phyloP scores from a whole-genome alignment of 2,329 filamentous ascomycete genomes.

The Trichoderma atroviride region DNA sequence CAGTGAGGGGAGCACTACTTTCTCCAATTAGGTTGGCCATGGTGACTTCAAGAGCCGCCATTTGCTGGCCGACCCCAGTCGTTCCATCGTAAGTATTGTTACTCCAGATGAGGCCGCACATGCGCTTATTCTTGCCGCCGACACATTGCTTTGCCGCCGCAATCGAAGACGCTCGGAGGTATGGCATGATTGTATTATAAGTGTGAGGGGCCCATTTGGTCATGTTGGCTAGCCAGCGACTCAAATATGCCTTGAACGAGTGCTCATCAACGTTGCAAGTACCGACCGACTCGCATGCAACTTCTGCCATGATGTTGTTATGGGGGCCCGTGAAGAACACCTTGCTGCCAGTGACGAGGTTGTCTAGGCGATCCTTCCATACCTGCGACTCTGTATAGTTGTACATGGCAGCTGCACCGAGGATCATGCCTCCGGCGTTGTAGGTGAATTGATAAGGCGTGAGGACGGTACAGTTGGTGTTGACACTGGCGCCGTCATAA shows the following conservation, averaged over 20 bases:
- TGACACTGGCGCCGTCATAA: constrained; percentile 63
- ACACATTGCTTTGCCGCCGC: constrained; percentile 61
- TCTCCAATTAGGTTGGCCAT: constrained; percentile 61
- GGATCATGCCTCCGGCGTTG: constrained; percentile 67
- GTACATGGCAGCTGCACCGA: constrained; percentile 69
- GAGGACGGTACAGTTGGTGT: constrained; percentile 59
- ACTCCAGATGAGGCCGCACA: constrained; percentile 65
- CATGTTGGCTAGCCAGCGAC: constrained; percentile 63
- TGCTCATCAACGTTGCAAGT: constrained; percentile 65
- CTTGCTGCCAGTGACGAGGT: constrained; percentile 55
- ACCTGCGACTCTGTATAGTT: constrained; percentile 57
- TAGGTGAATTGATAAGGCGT: constrained; percentile 69
- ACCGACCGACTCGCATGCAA: constrained; percentile 64
- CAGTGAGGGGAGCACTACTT: constrained; percentile 48
- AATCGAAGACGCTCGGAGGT: constrained; percentile 57
- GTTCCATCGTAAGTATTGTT: constrained; percentile 59
- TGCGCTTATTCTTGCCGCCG: constrained; percentile 57
- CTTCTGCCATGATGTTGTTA: constrained; percentile 64
- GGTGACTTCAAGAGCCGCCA: constrained; percentile 68
- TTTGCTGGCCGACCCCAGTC: constrained; percentile 69
- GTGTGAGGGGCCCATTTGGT: constrained; percentile 67
- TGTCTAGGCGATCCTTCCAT: constrained; percentile 63
- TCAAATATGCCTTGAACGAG: constrained; percentile 66
- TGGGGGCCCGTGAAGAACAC: constrained; percentile 58
- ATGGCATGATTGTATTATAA: constrained; percentile 53